Evolutionary conservation across 177 flowering plant genomes (phyloP).

Genomic region (Tripterygium wilfordii): DNA sequence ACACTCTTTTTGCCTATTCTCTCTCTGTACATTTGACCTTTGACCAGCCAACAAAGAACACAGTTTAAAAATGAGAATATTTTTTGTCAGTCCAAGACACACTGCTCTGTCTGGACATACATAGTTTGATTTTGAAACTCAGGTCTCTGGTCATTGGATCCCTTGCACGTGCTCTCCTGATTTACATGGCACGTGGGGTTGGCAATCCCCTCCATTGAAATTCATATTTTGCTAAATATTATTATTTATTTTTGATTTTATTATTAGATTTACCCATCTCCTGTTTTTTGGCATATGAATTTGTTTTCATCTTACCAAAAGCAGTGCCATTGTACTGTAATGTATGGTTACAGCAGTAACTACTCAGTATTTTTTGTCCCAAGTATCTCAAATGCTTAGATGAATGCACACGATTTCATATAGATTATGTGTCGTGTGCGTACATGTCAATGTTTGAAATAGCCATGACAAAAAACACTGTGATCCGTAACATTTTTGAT

Average conservation of each 20-base stretch:
- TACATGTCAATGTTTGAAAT: too few species aligned
- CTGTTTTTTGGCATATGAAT: conserved; percentile 1
- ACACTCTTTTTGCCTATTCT: neutral
- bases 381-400: too few species aligned
- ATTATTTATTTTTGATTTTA: neutral
- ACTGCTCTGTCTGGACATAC: conserved; percentile 3
- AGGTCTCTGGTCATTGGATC: conserved; percentile 30
- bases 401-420: too few species aligned
- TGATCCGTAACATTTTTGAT: too few species aligned
- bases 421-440: too few species aligned
- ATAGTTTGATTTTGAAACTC: conserved; percentile 1
- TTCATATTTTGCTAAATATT: neutral
- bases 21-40: conserved; percentile 29
- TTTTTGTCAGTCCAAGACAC: conserved; percentile 19
- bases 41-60: conserved; percentile 19
- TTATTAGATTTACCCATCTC: neutral
- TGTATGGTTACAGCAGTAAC: too few species aligned
- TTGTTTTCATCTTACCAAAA: neutral
- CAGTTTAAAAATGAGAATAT: conserved; percentile 14
- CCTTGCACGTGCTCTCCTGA: conserved; percentile 50
- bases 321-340: neutral
- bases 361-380: too few species aligned
- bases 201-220: neutral
- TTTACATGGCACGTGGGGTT: conserved; percentile 32
- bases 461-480: too few species aligned